Conservation (phyloP, 1,284 basidiomycete genomes). For the Microbotryum lychnidis-dioicae region DNA sequence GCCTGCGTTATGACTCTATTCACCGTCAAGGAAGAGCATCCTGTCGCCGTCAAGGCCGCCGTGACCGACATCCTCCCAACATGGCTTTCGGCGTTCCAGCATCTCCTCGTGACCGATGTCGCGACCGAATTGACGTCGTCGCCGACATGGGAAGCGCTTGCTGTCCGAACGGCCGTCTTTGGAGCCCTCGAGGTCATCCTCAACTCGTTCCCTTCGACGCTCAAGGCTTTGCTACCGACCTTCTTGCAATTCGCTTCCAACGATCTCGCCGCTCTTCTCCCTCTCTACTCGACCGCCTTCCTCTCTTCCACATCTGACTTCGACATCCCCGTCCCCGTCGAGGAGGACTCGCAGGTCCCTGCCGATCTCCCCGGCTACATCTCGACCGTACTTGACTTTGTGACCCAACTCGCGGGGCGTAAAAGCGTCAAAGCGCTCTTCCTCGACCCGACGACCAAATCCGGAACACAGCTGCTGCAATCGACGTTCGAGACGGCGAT, state of each 20-base stretch:
- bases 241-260: slow-evolving; percentile 62
- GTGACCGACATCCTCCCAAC: slow-evolving; percentile 69
- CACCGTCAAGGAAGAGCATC: slow-evolving; percentile 89
- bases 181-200: slow-evolving; percentile 18
- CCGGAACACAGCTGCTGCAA: slow-evolving; percentile 44
- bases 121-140: slow-evolving; percentile 7
- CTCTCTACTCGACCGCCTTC: slow-evolving; percentile 61
- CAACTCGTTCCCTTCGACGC: slow-evolving; percentile 41
- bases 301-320: slow-evolving; percentile 47
- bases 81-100: slow-evolving; percentile 80
- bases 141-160: slow-evolving; percentile 62
- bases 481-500: slow-evolving; percentile 56
- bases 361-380: slow-evolving; percentile 59
- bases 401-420: slow-evolving; percentile 56
- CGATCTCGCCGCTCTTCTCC: slow-evolving; percentile 59
- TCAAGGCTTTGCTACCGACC: slow-evolving; percentile 62
- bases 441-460: slow-evolving; percentile 41
- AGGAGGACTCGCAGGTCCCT: slow-evolving; percentile 58
- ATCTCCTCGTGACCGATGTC: slow-evolving; percentile 51
- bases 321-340: slow-evolving; percentile 51
- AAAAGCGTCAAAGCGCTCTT: slow-evolving; percentile 57
- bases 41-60: slow-evolving; percentile 74
- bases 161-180: slow-evolving; percentile 43
- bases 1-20: slow-evolving; percentile 82
- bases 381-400: slow-evolving; percentile 70